Base-by-base conservation (phyloP, 2,329 filamentous ascomycete genomes). In the Massarina eburnea region DNA sequence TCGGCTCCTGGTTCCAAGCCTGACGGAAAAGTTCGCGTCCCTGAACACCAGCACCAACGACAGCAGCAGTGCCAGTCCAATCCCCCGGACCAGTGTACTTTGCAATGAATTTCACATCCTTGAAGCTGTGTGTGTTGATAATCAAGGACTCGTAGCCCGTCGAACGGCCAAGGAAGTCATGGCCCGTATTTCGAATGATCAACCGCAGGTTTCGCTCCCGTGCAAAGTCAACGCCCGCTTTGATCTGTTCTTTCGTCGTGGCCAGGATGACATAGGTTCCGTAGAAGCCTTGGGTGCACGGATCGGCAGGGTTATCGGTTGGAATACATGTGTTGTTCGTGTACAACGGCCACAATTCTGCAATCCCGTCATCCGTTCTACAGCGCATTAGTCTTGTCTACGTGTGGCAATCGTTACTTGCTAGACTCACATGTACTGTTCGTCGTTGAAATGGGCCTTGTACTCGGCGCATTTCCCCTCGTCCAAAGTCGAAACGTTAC, bases 81-180 rank as follows among this genome's bases (percentile, higher is more conserved):
- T 59, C 41, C 1, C 64, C 63, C 6, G 64, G 58, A 4, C 64
- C 63, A n/a, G 35, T 54, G 43, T 70, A 68, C 29, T 58, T 62
- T 40, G 60, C 47, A 3, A 57, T 15, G 24, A 68, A 67, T 22
- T 54, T 54, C 15, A 61, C 57, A 3, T 64, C 56, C 43, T 67
- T 67, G 50, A 71, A 66, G 48, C 60, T 66, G 40, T 71, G 67
- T 1, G 67, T 71, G 40, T 68, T 69, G 54, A 70, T 60, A 37
- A 65, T 62, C 17, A 71, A 52, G 1, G 66, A 58, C 17, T 62
- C 66, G 24, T 55, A 67, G 2, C 62, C 67, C 1, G 62, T 67
- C 1, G 66, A 68, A 26, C 65, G 64, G 15, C 66, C 67, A 57
- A 67, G 57, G 49, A 68, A 70, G 34, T 68, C 64, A 48, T 70